Percentiles rank a stretch among this genome's conserved stretches.
Conservation (phyloP, 805 yeast genomes). For the Saccharomyces eubayanus region DNA sequence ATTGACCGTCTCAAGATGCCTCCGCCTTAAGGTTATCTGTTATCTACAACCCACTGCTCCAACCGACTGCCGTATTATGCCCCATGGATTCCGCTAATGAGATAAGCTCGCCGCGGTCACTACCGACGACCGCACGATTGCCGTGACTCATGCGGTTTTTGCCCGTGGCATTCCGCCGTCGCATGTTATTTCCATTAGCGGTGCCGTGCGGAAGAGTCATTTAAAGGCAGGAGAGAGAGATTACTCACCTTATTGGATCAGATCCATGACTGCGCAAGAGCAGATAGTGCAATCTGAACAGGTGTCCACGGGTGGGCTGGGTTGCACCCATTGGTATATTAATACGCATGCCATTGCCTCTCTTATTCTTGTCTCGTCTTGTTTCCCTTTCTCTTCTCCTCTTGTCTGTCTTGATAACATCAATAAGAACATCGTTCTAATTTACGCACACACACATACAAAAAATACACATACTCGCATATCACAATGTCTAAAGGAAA, state of each 20-base stretch:
- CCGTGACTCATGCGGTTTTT: neutral
- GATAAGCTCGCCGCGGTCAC: neutral
- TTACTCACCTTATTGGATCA: neutral
- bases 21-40: neutral
- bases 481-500: conserved; percentile 84
- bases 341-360: neutral
- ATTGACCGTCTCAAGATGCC: no score
- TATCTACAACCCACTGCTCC: neutral
- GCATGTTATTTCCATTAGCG: neutral
- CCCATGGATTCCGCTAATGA: neutral
- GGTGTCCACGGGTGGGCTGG: neutral
- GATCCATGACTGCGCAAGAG: neutral
- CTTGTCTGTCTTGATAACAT: neutral
- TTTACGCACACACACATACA: neutral
- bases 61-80: neutral
- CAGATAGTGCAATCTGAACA: neutral
- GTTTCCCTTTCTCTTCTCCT: neutral
- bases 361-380: neutral
- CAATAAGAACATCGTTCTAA: neutral
- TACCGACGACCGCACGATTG: neutral
- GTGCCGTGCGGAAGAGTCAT: neutral
- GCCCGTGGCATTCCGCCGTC: neutral
- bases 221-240: neutral
- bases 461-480: neutral
- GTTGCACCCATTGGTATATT: neutral